Conservation (phyloP, 2,329 filamentous ascomycete species). For the Apiospora sp. region DNA sequence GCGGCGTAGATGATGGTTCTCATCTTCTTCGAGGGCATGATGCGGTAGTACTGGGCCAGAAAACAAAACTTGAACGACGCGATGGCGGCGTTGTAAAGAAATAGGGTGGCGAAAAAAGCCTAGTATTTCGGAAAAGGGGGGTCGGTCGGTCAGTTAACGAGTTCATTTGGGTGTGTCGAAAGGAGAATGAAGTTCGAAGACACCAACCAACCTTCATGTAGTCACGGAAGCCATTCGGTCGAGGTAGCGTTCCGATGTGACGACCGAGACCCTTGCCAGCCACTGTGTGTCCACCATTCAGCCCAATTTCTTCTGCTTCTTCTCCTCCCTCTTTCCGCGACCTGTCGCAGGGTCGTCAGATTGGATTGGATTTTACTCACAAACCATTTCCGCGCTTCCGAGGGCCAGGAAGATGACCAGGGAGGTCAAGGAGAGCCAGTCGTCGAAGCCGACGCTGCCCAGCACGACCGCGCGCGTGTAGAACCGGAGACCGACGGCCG, state of each 20-base stretch:
- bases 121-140: too few relatives aligned
- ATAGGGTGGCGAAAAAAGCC: neutral
- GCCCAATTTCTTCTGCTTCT: too few relatives aligned
- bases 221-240: neutral
- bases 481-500: neutral
- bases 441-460: neutral
- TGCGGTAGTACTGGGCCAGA: conserved; percentile 11
- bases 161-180: too few relatives aligned
- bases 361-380: neutral
- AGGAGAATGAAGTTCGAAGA: neutral
- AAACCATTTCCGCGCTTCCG: neutral
- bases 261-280: neutral
- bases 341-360: neutral
- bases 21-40: neutral
- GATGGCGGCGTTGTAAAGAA: conserved; percentile 1
- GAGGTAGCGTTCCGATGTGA: conserved; percentile 15
- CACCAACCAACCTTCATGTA: conserved; percentile 2
- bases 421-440: conserved; percentile 5
- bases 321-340: too few relatives aligned
- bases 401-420: neutral
- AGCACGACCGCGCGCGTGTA: conserved; percentile 9
- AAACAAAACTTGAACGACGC: conserved; percentile 10
- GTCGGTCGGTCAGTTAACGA: too few relatives aligned
- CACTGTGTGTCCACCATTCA: neutral
- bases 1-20: neutral